Evolutionary conservation across 2,329 filamentous ascomycete species (phyloP), one percentile per base, ranked within the genome.

Genomic region (Thelonectria blattea): DNA sequence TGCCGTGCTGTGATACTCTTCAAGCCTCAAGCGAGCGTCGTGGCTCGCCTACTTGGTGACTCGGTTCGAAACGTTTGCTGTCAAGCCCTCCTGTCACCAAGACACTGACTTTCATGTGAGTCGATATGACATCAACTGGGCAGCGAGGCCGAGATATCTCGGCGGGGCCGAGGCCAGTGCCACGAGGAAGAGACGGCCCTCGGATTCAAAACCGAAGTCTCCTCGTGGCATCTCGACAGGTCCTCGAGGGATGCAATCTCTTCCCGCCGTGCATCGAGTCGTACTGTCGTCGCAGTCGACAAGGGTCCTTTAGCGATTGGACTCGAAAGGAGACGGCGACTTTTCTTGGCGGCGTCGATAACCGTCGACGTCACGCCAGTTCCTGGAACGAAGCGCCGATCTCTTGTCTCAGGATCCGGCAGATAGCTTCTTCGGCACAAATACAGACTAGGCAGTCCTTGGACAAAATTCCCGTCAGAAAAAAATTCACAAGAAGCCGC

Each of bases 321-420:
- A 57, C 43, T 9, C 48, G 11, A 11, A 18, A 3, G 34, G 42
- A 52, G 22, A 39, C 15, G 41, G 18, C 18, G 27, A 9, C 39
- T 53, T 57, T 10, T 42, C 51, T 60, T 61, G 47, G 55, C 55
- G 18, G 27, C 9, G 27, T 42, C 7, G 57, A 61, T 58, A 58
- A 30, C 45, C 56, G 58, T 53, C 58, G 58, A 56, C 52, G 52
- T 63, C 56, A 63, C 53, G 43, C 47, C 46, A 56, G 53, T 52
- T 50, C 43, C 39, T 41, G 41, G 45, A 50, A 43, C 34, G 37
- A 56, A 60, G 22, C 24, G 60, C 52, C 51, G 60, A 65, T 64
- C 60, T 27, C 46, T 34, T 52, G 60, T 61, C 63, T 61, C 34
- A 58, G 60, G 60, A 62, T 63, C 52, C 52, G 62, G 57, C 48